phyloP scores from a whole-genome alignment of 2,329 filamentous ascomycete genomes.

The Ascomycota sp. region DNA sequence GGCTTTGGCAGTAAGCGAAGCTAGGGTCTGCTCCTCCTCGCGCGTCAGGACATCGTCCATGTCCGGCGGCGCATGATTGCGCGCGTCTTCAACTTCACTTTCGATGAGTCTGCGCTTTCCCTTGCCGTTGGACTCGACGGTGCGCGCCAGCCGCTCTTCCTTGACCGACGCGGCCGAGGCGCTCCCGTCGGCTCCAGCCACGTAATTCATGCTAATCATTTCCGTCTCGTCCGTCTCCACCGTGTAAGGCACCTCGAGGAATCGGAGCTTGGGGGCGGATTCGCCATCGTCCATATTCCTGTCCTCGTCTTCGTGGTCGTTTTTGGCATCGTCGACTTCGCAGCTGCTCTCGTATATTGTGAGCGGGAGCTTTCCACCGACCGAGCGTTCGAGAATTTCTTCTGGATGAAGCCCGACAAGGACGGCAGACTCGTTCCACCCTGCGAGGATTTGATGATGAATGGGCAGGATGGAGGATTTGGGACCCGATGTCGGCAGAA shows the following conservation, averaged over 20 bases:
- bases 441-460: constrained; percentile 51
- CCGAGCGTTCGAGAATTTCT: constrained; percentile 27
- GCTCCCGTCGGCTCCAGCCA: constrained; percentile 65
- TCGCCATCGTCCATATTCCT: constrained; percentile 50
- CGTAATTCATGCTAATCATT: constrained; percentile 91
- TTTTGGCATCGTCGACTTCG: constrained; percentile 39
- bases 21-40: constrained; percentile 38
- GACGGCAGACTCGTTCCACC: constrained; percentile 67
- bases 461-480: constrained; percentile 44
- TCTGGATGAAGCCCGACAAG: constrained; percentile 69
- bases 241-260: constrained; percentile 63
- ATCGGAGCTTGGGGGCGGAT: constrained; percentile 39
- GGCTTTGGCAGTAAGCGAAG: constrained; percentile 57
- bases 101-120: constrained; percentile 24
- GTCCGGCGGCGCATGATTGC: constrained; percentile 15
- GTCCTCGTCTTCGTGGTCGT: constrained; percentile 32
- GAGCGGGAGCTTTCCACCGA: constrained; percentile 64
- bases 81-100: constrained; percentile 8
- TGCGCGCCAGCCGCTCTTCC: constrained; percentile 19
- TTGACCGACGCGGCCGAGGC: constrained; percentile 36
- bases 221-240: constrained; percentile 90
- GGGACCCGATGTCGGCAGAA: constrained; percentile 52
- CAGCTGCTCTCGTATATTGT: constrained; percentile 74
- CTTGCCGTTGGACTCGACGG: constrained; percentile 27
- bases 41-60: constrained; percentile 20